Evolutionary conservation across 257 asterid genomes (phyloP), one percentile per base, ranked within the genome.

Genomic region (Nicotiana obtusifolia): DNA sequence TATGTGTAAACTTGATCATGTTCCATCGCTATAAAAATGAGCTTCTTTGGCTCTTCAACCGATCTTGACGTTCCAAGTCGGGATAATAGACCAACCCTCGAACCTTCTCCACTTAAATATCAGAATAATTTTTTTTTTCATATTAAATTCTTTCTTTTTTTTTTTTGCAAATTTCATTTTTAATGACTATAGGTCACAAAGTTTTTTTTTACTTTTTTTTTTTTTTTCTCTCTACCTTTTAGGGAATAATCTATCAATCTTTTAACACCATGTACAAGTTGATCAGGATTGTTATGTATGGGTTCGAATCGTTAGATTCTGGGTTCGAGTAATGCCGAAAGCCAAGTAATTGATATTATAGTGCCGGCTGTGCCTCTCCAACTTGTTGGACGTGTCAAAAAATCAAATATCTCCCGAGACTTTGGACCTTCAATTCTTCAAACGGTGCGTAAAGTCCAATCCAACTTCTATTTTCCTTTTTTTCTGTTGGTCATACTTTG

Each of bases 321-420:
- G n/a, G n/a, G n/a, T n/a, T n/a, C n/a, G n/a, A n/a, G n/a, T n/a
- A n/a, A n/a, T n/a, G n/a, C 16, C 2, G 54, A 65, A 65, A 30
- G 1, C 22, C 20, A 30, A 28, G 31, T 22, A 73, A 20, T 41
- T 71, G 60, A 56, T 5, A 17, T 56, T 56, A 17, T 3, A 4
- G 3, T 13, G 35, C 20, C 44, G 59, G 41, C 20, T 69, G 59
- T 0, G 30, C 30, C 8, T 17, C 7, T 17, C 20, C 5, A 35
- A 73, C 56, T 52, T 17, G 14, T 33, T 54, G 26, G 57, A 73
- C 85, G 85, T 77, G 82, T 77, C 82, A 83, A 77, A 64, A 54
- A 24, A 64, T 64, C 37, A 47, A 47, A 47, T 47, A 73, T 44
- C 61, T 64, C 82, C 80, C 49, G 20, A 64, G 49, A n/a, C 35